Percentiles rank a stretch among this genome's conserved stretches.
Evolutionary conservation across 352 stramenopile species (phyloP).

Genomic region (Globisporangium abappressorium): DNA sequence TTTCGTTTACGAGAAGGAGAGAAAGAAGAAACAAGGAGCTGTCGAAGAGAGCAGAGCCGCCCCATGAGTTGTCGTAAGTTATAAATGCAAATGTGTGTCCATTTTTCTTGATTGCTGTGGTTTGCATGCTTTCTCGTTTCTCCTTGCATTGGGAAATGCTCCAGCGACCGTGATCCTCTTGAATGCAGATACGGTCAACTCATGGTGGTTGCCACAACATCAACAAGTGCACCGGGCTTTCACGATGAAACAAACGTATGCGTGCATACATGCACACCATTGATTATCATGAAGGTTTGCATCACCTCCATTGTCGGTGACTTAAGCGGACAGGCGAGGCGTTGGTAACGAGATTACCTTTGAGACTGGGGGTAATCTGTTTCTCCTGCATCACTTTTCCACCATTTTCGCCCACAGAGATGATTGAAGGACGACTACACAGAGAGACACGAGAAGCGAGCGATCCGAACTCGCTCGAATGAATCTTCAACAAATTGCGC

Average conservation of each 20-base stretch:
- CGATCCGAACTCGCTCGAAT: not conserved
- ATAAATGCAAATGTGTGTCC: slow-evolving; percentile 14
- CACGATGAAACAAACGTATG: not conserved
- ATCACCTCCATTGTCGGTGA: not conserved
- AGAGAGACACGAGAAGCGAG: not conserved
- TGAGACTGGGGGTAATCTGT: not conserved
- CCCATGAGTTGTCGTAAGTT: slow-evolving; percentile 9
- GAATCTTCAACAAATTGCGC: not conserved
- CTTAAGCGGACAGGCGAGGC: not conserved
- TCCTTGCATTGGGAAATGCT: not conserved
- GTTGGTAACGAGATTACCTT: slow-evolving; percentile 9
- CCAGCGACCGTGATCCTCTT: not conserved
- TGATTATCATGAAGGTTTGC: not conserved
- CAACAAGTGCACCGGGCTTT: not conserved
- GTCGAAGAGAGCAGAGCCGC: slow-evolving; percentile 1
- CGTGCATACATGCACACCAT: not conserved
- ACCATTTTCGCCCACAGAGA: not conserved
- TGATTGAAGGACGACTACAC: not conserved
- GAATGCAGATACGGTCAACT: not conserved
- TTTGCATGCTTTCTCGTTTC: not conserved
- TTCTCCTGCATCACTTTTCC: not conserved
- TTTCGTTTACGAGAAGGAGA: not conserved
- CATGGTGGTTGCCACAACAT: not conserved
- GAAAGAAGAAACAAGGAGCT: slow-evolving; percentile 3
- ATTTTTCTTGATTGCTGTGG: not conserved